A percentile compares a stretch with the other conserved stretches of the same genome.
These are phyloP conservation scores for Berkeleyomyces basicola DNA, from an alignment of 2,329 filamentous ascomycete genomes.

Conservation along the genomic window DNA sequence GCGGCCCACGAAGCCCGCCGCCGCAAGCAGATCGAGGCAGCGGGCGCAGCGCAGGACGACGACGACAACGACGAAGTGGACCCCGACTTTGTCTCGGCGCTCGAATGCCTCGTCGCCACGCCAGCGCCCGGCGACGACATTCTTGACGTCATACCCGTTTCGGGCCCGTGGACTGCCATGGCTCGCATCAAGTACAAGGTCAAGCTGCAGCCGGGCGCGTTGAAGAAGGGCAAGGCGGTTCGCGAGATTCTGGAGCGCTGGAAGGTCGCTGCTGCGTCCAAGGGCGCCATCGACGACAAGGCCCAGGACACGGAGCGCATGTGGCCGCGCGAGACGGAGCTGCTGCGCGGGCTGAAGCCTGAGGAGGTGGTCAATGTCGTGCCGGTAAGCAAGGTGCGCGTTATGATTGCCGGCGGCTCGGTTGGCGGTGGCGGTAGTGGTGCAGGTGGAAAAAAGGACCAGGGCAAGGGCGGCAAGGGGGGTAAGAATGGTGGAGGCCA, in stretches of 20 bases:
- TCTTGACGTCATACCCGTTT: conserved; percentile 46
- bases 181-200: conserved; percentile 76
- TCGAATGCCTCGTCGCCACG: conserved; percentile 60
- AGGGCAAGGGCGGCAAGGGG: conserved; percentile 21
- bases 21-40: conserved; percentile 30
- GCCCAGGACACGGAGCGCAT: conserved; percentile 53
- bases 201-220: conserved; percentile 76
- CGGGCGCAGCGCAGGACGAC: conserved; percentile 16
- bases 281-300: conserved; percentile 43
- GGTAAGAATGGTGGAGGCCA: conserved; percentile 21
- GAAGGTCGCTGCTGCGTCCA: conserved; percentile 46
- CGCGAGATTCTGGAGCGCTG: conserved; percentile 78
- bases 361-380: conserved; percentile 68
- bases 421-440: conserved; percentile 26
- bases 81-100: conserved; percentile 34
- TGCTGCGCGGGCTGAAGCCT: conserved; percentile 65
- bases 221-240: conserved; percentile 90
- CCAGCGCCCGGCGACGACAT: conserved; percentile 73
- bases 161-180: conserved; percentile 48
- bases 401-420: conserved; percentile 53
- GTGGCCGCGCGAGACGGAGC: conserved; percentile 72
- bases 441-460: conserved; percentile 19
- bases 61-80: conserved; percentile 45
- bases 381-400: conserved; percentile 61
- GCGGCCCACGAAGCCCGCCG: conserved; percentile 61